Evolutionary conservation across 805 yeast species (phyloP).

Genomic region (Kodamaea kaohsiungensis): DNA sequence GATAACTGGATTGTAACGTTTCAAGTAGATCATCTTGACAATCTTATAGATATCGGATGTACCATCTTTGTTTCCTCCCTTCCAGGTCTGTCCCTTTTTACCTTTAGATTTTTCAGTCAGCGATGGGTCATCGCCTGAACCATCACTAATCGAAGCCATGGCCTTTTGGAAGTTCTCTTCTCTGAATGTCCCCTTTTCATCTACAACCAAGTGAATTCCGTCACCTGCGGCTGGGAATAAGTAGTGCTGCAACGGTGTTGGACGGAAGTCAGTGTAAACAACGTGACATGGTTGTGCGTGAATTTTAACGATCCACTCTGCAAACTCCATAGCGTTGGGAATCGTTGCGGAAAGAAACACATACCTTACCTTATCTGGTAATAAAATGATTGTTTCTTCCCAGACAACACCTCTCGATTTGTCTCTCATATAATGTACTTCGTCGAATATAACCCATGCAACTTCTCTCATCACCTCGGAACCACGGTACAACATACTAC

Average conservation of each 20-base stretch:
- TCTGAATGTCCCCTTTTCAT: conserved; percentile 92
- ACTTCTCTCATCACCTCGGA: conserved; percentile 98
- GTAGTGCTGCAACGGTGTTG: conserved; percentile 97
- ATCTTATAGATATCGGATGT: conserved; percentile 91
- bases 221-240: conserved; percentile 98
- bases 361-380: conserved; percentile 95
- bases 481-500: conserved; percentile 96
- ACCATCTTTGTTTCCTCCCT: conserved; percentile 80
- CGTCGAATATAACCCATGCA: conserved; percentile 98
- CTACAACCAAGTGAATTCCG: conserved; percentile 96
- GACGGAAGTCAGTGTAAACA: conserved; percentile 97
- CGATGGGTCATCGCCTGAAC: conserved; percentile 80
- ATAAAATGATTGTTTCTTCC: conserved; percentile 96
- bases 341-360: conserved; percentile 95
- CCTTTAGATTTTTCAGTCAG: conserved; percentile 59
- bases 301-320: conserved; percentile 96
- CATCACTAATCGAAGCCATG: conserved; percentile 87
- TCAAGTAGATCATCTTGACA: conserved; percentile 96
- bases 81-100: conserved; percentile 76
- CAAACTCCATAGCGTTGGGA: conserved; percentile 97
- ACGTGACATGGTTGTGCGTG: conserved; percentile 98
- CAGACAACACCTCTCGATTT: conserved; percentile 98
- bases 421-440: conserved; percentile 98
- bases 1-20: conserved; percentile 95
- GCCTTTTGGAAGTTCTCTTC: conserved; percentile 99